These are phyloP conservation scores for Centaurea solstitialis DNA, from an alignment of 129 eudicot species.

Conservation along the genomic window DNA sequence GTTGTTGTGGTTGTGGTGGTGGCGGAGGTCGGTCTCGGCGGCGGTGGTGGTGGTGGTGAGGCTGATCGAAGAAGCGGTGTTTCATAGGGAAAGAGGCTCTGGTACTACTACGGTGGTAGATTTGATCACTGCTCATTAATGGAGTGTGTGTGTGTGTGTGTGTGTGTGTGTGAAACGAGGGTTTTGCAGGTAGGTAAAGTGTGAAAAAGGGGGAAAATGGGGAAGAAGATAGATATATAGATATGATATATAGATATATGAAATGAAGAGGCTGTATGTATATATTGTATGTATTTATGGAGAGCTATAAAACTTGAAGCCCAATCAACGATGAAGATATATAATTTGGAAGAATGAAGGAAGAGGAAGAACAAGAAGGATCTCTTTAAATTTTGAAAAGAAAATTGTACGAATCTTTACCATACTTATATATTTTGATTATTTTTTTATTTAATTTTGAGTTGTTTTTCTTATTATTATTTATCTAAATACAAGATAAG, in stretches of 20 bases:
- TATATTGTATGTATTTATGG: background rate
- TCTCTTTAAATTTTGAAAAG: background rate
- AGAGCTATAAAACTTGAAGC: background rate
- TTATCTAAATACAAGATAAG: too few relatives aligned
- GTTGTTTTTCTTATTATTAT: too few relatives aligned
- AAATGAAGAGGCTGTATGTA: background rate
- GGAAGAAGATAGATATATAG: background rate
- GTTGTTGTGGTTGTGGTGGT: too few relatives aligned
- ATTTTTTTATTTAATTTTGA: too few relatives aligned
- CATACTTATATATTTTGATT: too few relatives aligned
- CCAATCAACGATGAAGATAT: background rate
- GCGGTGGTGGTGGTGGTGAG: slow-evolving; percentile 14
- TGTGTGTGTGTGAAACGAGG: background rate
- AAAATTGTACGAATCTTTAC: background rate
- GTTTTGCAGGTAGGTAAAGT: background rate
- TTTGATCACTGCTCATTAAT: background rate
- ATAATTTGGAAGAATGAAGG: background rate
- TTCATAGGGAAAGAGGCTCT: background rate
- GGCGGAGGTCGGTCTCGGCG: slow-evolving; percentile 40
- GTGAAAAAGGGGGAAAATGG: background rate
- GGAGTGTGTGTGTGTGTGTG: background rate
- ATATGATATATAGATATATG: background rate
- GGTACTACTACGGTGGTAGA: slow-evolving; percentile 16
- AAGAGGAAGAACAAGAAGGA: background rate
- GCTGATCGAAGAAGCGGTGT: background rate